These are phyloP conservation scores for Serendipita sp. DNA, from an alignment of 768 basidiomycete species.

Conservation along the genomic window DNA sequence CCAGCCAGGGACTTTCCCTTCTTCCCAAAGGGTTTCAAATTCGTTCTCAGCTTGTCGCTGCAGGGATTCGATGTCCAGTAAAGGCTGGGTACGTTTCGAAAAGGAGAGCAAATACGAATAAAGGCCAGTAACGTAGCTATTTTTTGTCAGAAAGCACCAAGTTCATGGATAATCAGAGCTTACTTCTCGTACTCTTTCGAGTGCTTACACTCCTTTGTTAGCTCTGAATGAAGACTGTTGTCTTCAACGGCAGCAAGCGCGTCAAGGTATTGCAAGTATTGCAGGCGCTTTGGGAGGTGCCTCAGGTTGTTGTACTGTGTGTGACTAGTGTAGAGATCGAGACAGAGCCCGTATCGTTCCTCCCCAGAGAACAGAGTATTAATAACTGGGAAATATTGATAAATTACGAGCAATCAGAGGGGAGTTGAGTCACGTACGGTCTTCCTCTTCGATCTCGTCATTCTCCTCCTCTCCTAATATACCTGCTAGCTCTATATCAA, in stretches of 20 bases:
- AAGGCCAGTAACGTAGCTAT: slow-evolving; percentile 69
- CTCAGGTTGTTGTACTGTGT: slow-evolving; percentile 81
- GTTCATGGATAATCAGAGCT: slow-evolving; percentile 17
- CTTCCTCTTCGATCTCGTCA: slow-evolving; percentile 65
- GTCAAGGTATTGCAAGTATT: slow-evolving; percentile 90
- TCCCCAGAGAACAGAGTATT: slow-evolving; percentile 88
- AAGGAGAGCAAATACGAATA: slow-evolving; percentile 79
- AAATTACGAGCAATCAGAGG: neutral
- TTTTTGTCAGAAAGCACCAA: slow-evolving; percentile 7
- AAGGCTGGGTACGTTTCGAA: slow-evolving; percentile 65
- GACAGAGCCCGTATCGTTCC: slow-evolving; percentile 86
- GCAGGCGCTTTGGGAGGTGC: slow-evolving; percentile 63
- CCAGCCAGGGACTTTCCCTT: slow-evolving; percentile 64
- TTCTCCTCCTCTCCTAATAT: slow-evolving; percentile 61
- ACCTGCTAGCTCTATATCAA: slow-evolving; percentile 69
- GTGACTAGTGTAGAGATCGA: slow-evolving; percentile 84
- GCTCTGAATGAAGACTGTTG: slow-evolving; percentile 46
- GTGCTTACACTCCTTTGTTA: slow-evolving; percentile 48
- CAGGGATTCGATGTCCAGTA: slow-evolving; percentile 57
- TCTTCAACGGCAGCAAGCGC: slow-evolving; percentile 52
- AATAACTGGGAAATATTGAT: slow-evolving; percentile 33
- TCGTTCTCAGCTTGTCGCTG: slow-evolving; percentile 47
- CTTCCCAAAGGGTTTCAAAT: slow-evolving; percentile 71
- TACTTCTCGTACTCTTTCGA: slow-evolving; percentile 70
- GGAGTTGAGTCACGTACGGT: slow-evolving; percentile 44